Percentiles rank a stretch among this genome's conserved stretches.
These are phyloP conservation scores for Pyrus bretschneideri DNA, from an alignment of 306 rosid species.

Conservation along the genomic window DNA sequence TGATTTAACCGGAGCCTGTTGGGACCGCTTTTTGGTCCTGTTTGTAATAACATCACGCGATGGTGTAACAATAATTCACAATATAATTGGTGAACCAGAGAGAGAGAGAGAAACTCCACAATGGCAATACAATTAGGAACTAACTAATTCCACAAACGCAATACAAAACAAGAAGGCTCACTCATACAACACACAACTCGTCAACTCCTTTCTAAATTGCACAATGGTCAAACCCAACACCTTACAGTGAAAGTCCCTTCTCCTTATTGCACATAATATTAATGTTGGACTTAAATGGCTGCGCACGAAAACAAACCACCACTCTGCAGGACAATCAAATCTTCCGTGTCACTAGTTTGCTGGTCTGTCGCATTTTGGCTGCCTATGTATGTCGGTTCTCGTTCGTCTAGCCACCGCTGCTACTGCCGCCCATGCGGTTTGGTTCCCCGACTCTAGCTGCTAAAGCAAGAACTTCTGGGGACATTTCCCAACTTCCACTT, in stretches of 20 bases:
- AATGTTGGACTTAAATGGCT: conserved; percentile 28
- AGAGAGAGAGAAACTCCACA: conserved; percentile 25
- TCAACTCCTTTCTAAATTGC: conserved; percentile 40
- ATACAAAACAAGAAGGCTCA: conserved; percentile 39
- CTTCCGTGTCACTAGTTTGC: conserved; percentile 2
- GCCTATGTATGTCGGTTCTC: conserved; percentile 30
- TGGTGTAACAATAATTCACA: no score
- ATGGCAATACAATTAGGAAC: conserved; percentile 27
- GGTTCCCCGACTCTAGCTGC: conserved; percentile 81
- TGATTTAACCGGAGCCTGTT: no score
- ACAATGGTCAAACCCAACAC: conserved; percentile 32
- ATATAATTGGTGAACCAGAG: not conserved
- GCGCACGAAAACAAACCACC: conserved; percentile 19
- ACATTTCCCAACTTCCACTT: conserved; percentile 99
- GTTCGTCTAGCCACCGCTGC: conserved; percentile 42
- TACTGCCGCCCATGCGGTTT: conserved; percentile 54
- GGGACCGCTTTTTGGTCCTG: no score
- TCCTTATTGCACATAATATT: conserved; percentile 43
- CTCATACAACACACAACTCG: conserved; percentile 54
- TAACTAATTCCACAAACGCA: conserved; percentile 39
- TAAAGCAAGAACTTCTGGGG: conserved; percentile 92
- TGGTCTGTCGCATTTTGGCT: conserved; percentile 4
- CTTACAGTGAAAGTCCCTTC: conserved; percentile 40
- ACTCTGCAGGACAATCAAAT: conserved; percentile 23
- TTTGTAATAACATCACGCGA: no score